Conservation (phyloP, 345 rosid species). For the Alliaria petiolata region DNA sequence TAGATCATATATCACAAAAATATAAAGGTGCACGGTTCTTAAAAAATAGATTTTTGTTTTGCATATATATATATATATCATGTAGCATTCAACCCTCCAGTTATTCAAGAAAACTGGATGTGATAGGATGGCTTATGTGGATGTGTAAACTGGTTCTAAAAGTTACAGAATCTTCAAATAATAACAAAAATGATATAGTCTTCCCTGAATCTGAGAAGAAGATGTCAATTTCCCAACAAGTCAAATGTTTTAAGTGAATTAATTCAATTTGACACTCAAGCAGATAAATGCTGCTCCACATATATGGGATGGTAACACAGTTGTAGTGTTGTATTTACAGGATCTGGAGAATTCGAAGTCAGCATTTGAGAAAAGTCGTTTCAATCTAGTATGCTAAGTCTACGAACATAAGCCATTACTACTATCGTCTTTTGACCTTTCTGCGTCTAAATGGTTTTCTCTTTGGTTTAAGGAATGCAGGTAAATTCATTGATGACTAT, state of each 20-base stretch:
- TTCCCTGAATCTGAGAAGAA: too few species aligned
- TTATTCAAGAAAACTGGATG: too few species aligned
- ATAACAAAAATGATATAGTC: too few species aligned
- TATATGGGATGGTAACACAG: background rate
- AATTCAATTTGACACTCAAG: background rate
- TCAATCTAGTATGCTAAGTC: slow-evolving; percentile 65
- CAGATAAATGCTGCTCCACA: background rate
- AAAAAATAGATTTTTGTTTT: too few species aligned
- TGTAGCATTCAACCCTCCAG: too few species aligned
- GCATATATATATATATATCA: too few species aligned
- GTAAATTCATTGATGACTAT: slow-evolving; percentile 70
- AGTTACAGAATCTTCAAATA: too few species aligned
- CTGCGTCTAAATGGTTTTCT: slow-evolving; percentile 31
- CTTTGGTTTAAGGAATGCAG: slow-evolving; percentile 70
- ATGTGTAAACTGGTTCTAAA: too few species aligned
- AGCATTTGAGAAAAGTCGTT: slow-evolving; percentile 81
- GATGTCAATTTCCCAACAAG: too few species aligned
- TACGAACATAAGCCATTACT: background rate
- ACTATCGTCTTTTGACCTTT: background rate
- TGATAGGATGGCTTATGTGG: too few species aligned
- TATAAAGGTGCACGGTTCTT: background rate
- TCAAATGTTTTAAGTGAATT: too few species aligned
- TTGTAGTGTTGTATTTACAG: slow-evolving; percentile 35
- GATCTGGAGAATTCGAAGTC: slow-evolving; percentile 82
- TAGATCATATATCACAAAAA: background rate